phyloP scores from a whole-genome alignment of 208 protist species.

The Wallacemonas sp. region DNA sequence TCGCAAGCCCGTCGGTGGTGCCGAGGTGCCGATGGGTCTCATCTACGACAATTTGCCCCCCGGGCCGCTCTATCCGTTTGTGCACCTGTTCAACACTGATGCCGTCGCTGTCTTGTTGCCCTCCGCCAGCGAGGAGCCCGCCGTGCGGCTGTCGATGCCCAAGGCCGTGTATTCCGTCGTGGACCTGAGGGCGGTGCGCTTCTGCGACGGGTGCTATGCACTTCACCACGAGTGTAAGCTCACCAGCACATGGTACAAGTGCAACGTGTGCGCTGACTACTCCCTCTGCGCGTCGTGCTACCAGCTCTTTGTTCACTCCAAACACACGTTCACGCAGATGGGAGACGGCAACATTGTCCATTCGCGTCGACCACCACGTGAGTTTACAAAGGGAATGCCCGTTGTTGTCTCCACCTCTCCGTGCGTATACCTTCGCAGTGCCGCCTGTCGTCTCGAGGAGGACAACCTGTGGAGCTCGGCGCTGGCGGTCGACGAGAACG shows the following conservation, averaged over 20 bases:
- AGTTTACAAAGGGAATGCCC: constrained; percentile 55
- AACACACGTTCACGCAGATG: constrained; percentile 89
- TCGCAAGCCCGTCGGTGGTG: constrained; percentile 74
- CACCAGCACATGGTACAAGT: constrained; percentile 77
- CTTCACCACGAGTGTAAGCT: constrained; percentile 53
- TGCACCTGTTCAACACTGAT: constrained; percentile 90
- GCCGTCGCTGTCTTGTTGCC: constrained; percentile 84
- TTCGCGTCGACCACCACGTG: constrained; percentile 43
- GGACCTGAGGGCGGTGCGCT: constrained; percentile 40
- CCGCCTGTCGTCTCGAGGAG: constrained; percentile 65
- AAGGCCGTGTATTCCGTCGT: constrained; percentile 69
- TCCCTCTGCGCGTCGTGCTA: constrained; percentile 83
- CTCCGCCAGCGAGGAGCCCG: constrained; percentile 30
- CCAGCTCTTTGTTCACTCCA: constrained; percentile 66
- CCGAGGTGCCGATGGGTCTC: constrained; percentile 73
- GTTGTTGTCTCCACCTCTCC: constrained; percentile 62
- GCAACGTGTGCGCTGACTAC: constrained; percentile 90
- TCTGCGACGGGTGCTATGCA: constrained; percentile 72
- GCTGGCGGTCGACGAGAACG: constrained; percentile 61
- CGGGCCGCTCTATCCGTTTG: constrained; percentile 74
- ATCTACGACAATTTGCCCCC: constrained; percentile 83
- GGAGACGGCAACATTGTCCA: constrained; percentile 50
- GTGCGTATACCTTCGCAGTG: constrained; percentile 78
- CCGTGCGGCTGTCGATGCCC: constrained; percentile 68
- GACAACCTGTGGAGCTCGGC: constrained; percentile 75